A percentile compares a stretch with the other conserved stretches of the same genome.
These are phyloP conservation scores for Phytophthora podocarpi DNA, from an alignment of 352 stramenopile species.

Conservation along the genomic window DNA sequence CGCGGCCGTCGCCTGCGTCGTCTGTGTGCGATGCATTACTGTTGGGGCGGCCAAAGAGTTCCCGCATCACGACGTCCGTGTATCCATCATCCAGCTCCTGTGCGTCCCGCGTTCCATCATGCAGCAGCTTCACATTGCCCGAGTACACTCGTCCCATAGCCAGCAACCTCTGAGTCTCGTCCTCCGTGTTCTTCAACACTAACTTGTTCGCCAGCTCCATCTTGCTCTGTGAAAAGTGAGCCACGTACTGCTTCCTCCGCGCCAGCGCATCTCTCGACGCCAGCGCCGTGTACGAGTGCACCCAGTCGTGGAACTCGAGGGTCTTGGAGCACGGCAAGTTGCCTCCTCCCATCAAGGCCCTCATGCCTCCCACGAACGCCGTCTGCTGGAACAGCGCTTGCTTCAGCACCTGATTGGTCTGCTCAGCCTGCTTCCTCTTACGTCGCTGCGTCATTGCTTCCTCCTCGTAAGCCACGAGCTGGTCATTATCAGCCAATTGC, in stretches of 20 bases:
- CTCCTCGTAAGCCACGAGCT: constrained; percentile 62
- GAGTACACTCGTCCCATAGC: constrained; percentile 39
- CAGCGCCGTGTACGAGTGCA: constrained; percentile 73
- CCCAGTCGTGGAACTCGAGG: constrained; percentile 76
- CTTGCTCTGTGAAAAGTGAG: constrained; percentile 60
- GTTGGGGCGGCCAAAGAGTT: constrained; percentile 35
- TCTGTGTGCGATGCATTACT: constrained; percentile 12
- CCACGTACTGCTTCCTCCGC: constrained; percentile 52
- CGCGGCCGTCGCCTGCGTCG: constrained; percentile 43
- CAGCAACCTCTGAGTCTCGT: constrained; percentile 31
- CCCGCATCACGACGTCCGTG: constrained; percentile 31
- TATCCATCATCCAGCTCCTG: constrained; percentile 33
- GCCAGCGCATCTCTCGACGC: constrained; percentile 31
- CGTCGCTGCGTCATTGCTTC: constrained; percentile 62
- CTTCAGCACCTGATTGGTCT: constrained; percentile 62
- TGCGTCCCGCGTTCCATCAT: constrained; percentile 50
- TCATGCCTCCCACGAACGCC: constrained; percentile 59
- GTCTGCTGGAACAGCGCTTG: constrained; percentile 76
- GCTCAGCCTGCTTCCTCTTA: constrained; percentile 62
- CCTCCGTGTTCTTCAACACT: constrained; percentile 58
- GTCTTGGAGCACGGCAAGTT: constrained; percentile 46
- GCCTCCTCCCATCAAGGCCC: constrained; percentile 41
- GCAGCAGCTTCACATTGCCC: constrained; percentile 47
- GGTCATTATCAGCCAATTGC: constrained; percentile 47
- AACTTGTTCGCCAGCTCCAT: constrained; percentile 62